Percentiles rank a stretch among this genome's conserved stretches.
Conservation (phyloP, 371 early-diverging fungal species). For the Mortierella sp. region DNA sequence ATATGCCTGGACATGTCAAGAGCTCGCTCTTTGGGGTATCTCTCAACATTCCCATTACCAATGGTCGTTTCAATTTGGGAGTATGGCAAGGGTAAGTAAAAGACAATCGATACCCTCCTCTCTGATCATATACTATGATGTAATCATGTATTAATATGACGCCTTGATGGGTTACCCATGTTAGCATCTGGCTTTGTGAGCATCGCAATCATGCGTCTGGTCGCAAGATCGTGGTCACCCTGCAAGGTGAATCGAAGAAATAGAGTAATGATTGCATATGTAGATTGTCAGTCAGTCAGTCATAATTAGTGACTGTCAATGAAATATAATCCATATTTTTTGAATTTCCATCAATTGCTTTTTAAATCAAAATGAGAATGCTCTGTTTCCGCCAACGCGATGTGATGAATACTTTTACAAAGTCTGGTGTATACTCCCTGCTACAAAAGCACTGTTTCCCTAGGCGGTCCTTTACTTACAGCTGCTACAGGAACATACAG, state of each 20-base stretch:
- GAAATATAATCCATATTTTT: not conserved
- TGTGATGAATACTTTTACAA: not conserved
- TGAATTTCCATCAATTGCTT: not conserved
- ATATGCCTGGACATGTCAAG: slow-evolving; percentile 89
- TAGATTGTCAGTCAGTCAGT: not conserved
- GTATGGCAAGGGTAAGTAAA: slow-evolving; percentile 95
- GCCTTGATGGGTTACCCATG: not conserved
- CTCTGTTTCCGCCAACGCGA: not conserved
- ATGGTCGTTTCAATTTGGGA: slow-evolving; percentile 84
- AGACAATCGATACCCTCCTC: too few species aligned
- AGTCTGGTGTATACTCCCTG: not conserved
- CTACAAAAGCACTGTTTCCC: not conserved
- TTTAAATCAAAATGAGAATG: not conserved
- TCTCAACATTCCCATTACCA: slow-evolving; percentile 87
- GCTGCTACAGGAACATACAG: not conserved
- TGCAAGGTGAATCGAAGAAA: slow-evolving; percentile 74
- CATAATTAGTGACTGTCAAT: not conserved
- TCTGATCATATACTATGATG: not conserved
- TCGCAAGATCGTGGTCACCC: slow-evolving; percentile 77
- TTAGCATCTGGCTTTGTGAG: slow-evolving; percentile 81
- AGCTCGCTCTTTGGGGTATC: slow-evolving; percentile 86
- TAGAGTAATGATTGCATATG: not conserved
- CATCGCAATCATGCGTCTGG: slow-evolving; percentile 77
- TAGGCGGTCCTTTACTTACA: not conserved
- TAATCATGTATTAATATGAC: not conserved